Percentiles rank a stretch among this genome's conserved stretches.
Conservation (phyloP, 495 filamentous ascomycete genomes). For the Xylaria cubensis region DNA sequence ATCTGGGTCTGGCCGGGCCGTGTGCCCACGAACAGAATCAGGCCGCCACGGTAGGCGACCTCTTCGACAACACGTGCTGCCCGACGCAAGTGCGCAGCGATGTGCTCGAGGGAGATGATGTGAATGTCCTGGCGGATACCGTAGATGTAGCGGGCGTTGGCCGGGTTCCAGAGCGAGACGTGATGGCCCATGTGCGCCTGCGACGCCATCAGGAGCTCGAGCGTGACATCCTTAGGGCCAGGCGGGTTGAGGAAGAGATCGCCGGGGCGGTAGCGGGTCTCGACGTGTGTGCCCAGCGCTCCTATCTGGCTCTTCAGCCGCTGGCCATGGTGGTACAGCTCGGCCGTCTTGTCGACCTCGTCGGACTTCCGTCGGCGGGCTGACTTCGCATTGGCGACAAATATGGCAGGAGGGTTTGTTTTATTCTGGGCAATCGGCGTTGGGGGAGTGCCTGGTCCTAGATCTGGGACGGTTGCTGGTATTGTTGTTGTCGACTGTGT, state of each 20-base stretch:
- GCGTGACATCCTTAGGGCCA: slow-evolving; percentile 75
- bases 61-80: slow-evolving; percentile 89
- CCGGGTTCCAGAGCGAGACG: slow-evolving; percentile 93
- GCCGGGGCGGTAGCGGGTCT: slow-evolving; percentile 70
- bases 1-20: slow-evolving; percentile 75
- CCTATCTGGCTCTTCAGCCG: slow-evolving; percentile 41
- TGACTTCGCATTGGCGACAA: slow-evolving; percentile 31
- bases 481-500: slow-evolving; percentile 27
- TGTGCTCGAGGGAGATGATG: slow-evolving; percentile 89
- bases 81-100: slow-evolving; percentile 84
- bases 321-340: slow-evolving; percentile 34
- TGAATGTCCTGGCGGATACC: slow-evolving; percentile 89
- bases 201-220: slow-evolving; percentile 89
- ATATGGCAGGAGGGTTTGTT: slow-evolving; percentile 33
- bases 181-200: slow-evolving; percentile 92
- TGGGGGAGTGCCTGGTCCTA: neutral
- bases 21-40: slow-evolving; percentile 91
- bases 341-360: slow-evolving; percentile 41
- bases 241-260: slow-evolving; percentile 74
- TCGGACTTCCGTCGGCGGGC: slow-evolving; percentile 35
- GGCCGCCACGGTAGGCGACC: slow-evolving; percentile 79
- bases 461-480: slow-evolving; percentile 20
- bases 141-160: slow-evolving; percentile 93
- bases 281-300: slow-evolving; percentile 60
- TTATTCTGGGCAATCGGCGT: neutral